A percentile compares a stretch with the other conserved stretches of the same genome.
Conservation (phyloP, 352 stramenopile species). For the Pythium dissimile region DNA sequence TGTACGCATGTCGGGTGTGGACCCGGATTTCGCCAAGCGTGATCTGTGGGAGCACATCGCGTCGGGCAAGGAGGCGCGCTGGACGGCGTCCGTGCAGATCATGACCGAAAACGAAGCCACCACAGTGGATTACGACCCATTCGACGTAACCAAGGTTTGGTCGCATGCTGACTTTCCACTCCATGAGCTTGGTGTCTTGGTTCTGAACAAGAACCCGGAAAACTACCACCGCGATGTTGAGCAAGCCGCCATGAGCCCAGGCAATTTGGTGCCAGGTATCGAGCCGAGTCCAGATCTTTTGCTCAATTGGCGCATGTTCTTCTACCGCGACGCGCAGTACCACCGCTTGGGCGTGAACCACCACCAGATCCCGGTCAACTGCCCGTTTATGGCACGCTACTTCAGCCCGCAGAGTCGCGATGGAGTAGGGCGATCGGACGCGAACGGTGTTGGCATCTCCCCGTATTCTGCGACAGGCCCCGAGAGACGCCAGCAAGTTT, state of each 20-base stretch:
- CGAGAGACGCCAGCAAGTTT: slow-evolving; percentile 13
- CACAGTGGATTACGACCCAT: slow-evolving; percentile 75
- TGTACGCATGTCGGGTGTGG: slow-evolving; percentile 47
- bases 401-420: slow-evolving; percentile 25
- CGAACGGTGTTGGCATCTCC: slow-evolving; percentile 22
- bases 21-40: slow-evolving; percentile 88
- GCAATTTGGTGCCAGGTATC: slow-evolving; percentile 90
- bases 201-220: slow-evolving; percentile 89
- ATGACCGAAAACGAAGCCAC: slow-evolving; percentile 82
- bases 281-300: slow-evolving; percentile 60
- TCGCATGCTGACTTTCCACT: slow-evolving; percentile 85
- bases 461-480: slow-evolving; percentile 5
- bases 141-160: slow-evolving; percentile 94
- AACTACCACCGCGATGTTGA: slow-evolving; percentile 95
- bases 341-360: slow-evolving; percentile 90
- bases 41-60: slow-evolving; percentile 92
- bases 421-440: slow-evolving; percentile 21
- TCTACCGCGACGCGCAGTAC: slow-evolving; percentile 85
- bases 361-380: slow-evolving; percentile 87
- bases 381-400: slow-evolving; percentile 46
- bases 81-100: slow-evolving; percentile 91
- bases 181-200: slow-evolving; percentile 79
- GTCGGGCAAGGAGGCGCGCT: slow-evolving; percentile 73
- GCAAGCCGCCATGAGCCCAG: slow-evolving; percentile 90
- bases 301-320: slow-evolving; percentile 68